Conservation (phyloP, 768 basidiomycete genomes). For the Multifurca ochricompacta region DNA sequence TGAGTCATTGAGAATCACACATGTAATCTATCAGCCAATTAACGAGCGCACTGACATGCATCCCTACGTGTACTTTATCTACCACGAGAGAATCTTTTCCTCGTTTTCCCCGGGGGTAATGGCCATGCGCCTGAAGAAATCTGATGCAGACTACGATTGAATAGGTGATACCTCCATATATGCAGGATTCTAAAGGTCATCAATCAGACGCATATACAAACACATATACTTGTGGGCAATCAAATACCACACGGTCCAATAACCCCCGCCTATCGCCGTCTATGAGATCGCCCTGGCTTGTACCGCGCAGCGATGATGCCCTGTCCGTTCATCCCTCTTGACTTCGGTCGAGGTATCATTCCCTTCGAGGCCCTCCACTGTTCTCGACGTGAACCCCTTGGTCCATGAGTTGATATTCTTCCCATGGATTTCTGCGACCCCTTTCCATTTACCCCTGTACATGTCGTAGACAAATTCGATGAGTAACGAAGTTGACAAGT, state of each 20-base stretch:
- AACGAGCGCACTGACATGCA: not conserved
- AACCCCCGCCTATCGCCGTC: constrained; percentile 48
- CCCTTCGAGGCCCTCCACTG: constrained; percentile 82
- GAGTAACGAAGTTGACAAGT: not conserved
- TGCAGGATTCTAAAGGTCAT: not conserved
- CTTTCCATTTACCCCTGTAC: constrained; percentile 46
- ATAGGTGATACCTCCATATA: constrained; percentile 7
- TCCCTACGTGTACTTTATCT: constrained; percentile 3
- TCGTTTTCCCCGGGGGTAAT: constrained; percentile 9
- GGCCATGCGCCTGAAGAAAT: constrained; percentile 32
- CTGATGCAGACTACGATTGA: constrained; percentile 3
- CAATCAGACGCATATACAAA: not conserved
- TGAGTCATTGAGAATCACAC: constrained; percentile 45
- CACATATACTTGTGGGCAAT: not conserved
- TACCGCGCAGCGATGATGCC: constrained; percentile 51
- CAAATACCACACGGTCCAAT: not conserved
- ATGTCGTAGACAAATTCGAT: not conserved
- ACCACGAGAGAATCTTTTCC: not conserved
- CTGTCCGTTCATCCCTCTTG: constrained; percentile 58
- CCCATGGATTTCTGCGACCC: constrained; percentile 25
- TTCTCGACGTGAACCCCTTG: constrained; percentile 68
- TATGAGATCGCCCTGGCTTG: constrained; percentile 62
- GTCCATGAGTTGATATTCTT: constrained; percentile 74
- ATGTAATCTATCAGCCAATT: not conserved
- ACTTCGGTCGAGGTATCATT: constrained; percentile 41